Evolutionary conservation across 306 rosid genomes (phyloP).

Genomic region (Cajanus cajan): DNA sequence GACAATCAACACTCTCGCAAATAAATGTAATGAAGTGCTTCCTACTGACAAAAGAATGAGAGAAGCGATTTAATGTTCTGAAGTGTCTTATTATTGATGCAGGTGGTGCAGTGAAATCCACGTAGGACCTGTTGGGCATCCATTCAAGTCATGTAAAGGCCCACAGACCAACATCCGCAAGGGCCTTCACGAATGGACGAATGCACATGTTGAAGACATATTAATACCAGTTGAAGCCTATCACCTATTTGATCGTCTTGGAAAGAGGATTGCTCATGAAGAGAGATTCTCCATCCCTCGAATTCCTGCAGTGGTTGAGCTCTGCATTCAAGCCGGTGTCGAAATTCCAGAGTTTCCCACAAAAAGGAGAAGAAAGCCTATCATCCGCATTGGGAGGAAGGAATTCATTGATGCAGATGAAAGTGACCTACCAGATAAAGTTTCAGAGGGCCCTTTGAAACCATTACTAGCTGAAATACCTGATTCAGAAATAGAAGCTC

Average conservation of each 20-base stretch:
- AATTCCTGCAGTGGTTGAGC: slow-evolving; percentile 88
- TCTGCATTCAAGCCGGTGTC: slow-evolving; percentile 93
- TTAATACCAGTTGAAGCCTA: slow-evolving; percentile 73
- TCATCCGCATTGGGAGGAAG: slow-evolving; percentile 67
- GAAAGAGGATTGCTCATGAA: slow-evolving; percentile 69
- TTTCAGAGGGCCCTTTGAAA: slow-evolving; percentile 41
- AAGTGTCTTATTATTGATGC: slow-evolving; percentile 35
- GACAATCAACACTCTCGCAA: background rate
- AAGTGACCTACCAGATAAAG: slow-evolving; percentile 75
- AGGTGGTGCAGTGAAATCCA: slow-evolving; percentile 94
- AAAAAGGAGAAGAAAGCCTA: slow-evolving; percentile 91
- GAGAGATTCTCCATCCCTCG: slow-evolving; percentile 77
- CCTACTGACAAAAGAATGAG: background rate
- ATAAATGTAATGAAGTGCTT: slow-evolving; percentile 8
- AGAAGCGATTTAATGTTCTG: background rate
- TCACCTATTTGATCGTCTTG: slow-evolving; percentile 84
- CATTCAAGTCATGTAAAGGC: slow-evolving; percentile 89
- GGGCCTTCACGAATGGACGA: slow-evolving; percentile 77
- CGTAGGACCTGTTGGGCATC: slow-evolving; percentile 93
- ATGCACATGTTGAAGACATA: slow-evolving; percentile 71
- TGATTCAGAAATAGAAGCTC: slow-evolving; percentile 57
- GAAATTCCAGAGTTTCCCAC: slow-evolving; percentile 70
- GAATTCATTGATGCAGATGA: slow-evolving; percentile 92
- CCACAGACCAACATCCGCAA: slow-evolving; percentile 55
- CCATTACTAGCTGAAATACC: slow-evolving; percentile 63